phyloP scores from a whole-genome alignment of 169 alveolate genomes.

The Plasmodium blacklocki region DNA sequence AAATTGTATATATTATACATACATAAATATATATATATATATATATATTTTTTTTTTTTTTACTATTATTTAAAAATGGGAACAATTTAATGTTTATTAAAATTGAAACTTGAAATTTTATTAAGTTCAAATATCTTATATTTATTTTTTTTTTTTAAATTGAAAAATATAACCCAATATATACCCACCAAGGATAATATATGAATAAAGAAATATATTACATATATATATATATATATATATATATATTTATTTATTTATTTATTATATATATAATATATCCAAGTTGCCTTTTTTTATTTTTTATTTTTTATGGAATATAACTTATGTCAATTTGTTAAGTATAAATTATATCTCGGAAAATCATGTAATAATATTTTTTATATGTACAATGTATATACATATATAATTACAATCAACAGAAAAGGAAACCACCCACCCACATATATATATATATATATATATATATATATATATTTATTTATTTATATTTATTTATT shows the following conservation, averaged over 20 bases:
- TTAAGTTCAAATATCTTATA: too few species aligned
- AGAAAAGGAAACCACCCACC: background rate
- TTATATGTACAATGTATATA: background rate
- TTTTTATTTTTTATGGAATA: too few species aligned
- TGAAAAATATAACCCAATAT: too few species aligned
- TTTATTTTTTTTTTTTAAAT: too few species aligned
- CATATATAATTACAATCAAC: background rate
- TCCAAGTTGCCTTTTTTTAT: conserved; percentile 4
- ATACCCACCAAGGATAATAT: too few species aligned
- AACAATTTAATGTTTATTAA: background rate
- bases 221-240: background rate
- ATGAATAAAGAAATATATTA: too few species aligned
- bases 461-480: background rate
- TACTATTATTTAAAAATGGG: background rate
- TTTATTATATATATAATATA: background rate
- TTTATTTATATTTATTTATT: background rate
- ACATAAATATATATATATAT: too few species aligned
- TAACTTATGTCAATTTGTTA: background rate
- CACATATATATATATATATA: background rate
- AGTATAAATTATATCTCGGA: background rate
- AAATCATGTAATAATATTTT: conserved; percentile 5
- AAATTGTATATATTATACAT: too few species aligned
- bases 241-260: background rate
- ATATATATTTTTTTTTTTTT: too few species aligned
- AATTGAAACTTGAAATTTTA: background rate